These are phyloP conservation scores for Cyberlindnera euphorbiae DNA, from an alignment of 805 yeast species.

Conservation along the genomic window DNA sequence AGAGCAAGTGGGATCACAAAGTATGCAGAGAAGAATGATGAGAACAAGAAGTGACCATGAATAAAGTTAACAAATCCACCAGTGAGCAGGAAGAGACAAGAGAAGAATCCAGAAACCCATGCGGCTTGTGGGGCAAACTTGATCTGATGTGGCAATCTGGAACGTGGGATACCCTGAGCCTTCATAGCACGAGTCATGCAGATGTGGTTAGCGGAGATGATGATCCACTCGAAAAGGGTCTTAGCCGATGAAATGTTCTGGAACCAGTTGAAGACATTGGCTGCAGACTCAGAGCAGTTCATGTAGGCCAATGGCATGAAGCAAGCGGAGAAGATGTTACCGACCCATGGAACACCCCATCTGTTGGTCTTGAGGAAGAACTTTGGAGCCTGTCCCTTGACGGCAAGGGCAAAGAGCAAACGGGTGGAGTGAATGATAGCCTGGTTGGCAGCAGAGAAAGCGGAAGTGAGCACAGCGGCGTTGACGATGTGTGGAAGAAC, in stretches of 20 bases:
- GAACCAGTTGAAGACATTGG: constrained; percentile 34
- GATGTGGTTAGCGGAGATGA: constrained; percentile 31
- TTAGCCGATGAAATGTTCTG: constrained; percentile 30
- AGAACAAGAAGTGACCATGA: constrained; percentile 25
- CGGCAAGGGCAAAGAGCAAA: constrained; percentile 33
- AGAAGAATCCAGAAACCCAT: constrained; percentile 29
- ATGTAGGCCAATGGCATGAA: constrained; percentile 36
- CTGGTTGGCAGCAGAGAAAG: constrained; percentile 35
- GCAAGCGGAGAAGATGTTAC: constrained; percentile 25
- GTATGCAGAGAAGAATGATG: constrained; percentile 17
- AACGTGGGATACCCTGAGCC: constrained; percentile 30
- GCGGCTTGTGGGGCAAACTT: constrained; percentile 25
- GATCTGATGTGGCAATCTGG: constrained; percentile 16
- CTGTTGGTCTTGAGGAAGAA: constrained; percentile 30
- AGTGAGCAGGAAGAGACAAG: constrained; percentile 28
- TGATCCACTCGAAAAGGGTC: constrained; percentile 29
- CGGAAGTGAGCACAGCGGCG: constrained; percentile 36
- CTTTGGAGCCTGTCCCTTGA: constrained; percentile 35
- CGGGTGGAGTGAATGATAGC: constrained; percentile 29
- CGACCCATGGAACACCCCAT: constrained; percentile 31
- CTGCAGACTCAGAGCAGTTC: constrained; percentile 26
- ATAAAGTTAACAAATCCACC: constrained; percentile 34
- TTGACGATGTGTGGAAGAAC: constrained; percentile 35
- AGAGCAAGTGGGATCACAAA: constrained; percentile 27
- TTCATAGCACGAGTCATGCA: constrained; percentile 32